Percentiles rank a stretch among this genome's conserved stretches.
These are phyloP conservation scores for Mimosa bimucronata DNA, from an alignment of 306 rosid genomes.

Conservation along the genomic window DNA sequence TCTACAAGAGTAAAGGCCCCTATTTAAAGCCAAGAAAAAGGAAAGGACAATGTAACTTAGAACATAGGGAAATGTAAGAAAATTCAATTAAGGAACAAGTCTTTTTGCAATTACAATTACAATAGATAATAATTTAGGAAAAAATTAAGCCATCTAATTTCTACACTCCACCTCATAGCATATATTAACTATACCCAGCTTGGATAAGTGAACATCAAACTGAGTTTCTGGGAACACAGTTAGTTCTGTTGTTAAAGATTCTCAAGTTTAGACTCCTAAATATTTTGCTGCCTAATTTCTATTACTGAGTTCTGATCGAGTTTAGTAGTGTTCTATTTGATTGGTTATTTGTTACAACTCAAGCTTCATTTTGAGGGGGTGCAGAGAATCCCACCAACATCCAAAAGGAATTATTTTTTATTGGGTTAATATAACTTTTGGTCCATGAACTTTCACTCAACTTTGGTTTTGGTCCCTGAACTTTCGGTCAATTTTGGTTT, in stretches of 20 bases:
- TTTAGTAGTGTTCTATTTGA: not conserved
- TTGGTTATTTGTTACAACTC: not conserved
- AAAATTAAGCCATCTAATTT: not conserved
- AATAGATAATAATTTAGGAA: not conserved
- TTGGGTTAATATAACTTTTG: too few relatives aligned
- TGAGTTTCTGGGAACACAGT: not conserved
- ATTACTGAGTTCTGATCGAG: slow-evolving; percentile 7
- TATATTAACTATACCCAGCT: not conserved
- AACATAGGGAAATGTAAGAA: not conserved
- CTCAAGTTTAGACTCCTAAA: not conserved
- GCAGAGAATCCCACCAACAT: not conserved
- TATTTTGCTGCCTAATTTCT: not conserved
- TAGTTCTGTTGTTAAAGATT: not conserved
- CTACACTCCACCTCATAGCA: not conserved
- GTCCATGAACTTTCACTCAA: too few relatives aligned
- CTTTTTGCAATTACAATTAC: not conserved
- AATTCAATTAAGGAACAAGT: not conserved
- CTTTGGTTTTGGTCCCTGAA: too few relatives aligned
- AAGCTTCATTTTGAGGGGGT: not conserved
- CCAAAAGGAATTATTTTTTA: not conserved
- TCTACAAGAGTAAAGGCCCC: not conserved
- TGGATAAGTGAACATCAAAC: not conserved
- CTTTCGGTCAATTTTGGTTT: too few relatives aligned
- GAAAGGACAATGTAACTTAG: not conserved
- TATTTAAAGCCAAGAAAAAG: not conserved